Conservation (phyloP, 106 monocot genomes). For the Phalaenopsis aphrodite region DNA sequence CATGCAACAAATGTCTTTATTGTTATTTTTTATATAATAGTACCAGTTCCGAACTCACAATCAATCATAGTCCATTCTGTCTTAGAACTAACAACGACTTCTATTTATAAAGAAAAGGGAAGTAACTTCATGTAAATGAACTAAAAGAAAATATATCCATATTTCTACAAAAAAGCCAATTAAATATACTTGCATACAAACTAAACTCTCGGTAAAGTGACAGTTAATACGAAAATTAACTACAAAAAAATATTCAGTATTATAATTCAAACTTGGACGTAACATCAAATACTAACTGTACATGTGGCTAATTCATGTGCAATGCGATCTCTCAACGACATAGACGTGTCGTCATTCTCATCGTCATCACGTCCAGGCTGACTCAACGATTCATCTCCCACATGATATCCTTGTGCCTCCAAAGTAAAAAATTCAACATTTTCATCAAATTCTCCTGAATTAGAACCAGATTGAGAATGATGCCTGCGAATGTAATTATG, state of each 20-base stretch:
- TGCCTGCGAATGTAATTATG: conserved; percentile 6
- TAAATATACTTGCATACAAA: too few species aligned
- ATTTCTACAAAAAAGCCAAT: too few species aligned
- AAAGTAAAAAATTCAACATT: not conserved
- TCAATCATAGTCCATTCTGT: too few species aligned
- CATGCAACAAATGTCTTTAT: too few species aligned
- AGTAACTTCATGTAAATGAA: too few species aligned
- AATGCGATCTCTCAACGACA: conserved; percentile 7
- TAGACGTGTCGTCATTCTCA: not conserved
- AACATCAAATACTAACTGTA: not conserved
- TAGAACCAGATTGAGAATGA: not conserved
- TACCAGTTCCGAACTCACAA: too few species aligned
- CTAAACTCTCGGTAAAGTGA: too few species aligned
- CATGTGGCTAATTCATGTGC: conserved; percentile 3
- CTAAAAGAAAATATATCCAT: too few species aligned
- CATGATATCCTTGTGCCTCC: not conserved
- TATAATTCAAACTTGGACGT: not conserved
- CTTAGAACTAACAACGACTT: too few species aligned
- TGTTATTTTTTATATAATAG: too few species aligned
- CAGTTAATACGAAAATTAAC: too few species aligned
- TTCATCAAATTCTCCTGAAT: not conserved
- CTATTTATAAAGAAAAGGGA: too few species aligned
- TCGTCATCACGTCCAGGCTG: not conserved
- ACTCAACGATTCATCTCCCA: not conserved
- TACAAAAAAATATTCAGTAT: not conserved